Conservation (phyloP, 305 asterid genomes). For the Petunia hybrid region DNA sequence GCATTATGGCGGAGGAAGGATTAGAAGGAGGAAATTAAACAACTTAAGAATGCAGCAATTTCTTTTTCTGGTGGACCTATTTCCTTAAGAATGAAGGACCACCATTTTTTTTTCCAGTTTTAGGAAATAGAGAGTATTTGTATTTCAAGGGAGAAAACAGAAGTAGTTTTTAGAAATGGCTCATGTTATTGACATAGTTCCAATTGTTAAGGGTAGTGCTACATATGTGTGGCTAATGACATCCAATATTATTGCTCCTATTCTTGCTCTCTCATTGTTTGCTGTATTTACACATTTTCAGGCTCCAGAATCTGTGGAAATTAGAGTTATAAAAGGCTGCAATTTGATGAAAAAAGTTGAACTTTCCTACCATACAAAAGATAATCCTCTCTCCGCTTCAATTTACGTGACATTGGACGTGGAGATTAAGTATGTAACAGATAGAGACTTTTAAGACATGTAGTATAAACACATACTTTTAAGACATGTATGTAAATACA, state of each 20-base stretch:
- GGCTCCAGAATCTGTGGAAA: no score
- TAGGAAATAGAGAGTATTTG: neutral
- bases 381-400: no score
- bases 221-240: constrained; percentile 36
- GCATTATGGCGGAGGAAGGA: constrained; percentile 34
- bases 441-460: no score
- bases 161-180: constrained; percentile 22
- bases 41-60: neutral
- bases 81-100: constrained; percentile 27
- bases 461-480: no score
- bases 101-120: neutral
- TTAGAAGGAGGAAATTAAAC: neutral
- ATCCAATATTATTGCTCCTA: neutral
- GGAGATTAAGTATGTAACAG: no score
- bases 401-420: no score
- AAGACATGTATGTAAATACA: no score
- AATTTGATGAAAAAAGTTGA: no score
- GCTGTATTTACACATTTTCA: no score
- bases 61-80: neutral
- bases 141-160: neutral
- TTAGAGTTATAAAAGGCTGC: no score
- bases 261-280: no score
- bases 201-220: constrained; percentile 37
- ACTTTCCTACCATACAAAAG: no score
- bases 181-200: constrained; percentile 31